Base-by-base conservation (phyloP, 2,329 filamentous ascomycete species). In the Clarireedia homoeocarpa region DNA sequence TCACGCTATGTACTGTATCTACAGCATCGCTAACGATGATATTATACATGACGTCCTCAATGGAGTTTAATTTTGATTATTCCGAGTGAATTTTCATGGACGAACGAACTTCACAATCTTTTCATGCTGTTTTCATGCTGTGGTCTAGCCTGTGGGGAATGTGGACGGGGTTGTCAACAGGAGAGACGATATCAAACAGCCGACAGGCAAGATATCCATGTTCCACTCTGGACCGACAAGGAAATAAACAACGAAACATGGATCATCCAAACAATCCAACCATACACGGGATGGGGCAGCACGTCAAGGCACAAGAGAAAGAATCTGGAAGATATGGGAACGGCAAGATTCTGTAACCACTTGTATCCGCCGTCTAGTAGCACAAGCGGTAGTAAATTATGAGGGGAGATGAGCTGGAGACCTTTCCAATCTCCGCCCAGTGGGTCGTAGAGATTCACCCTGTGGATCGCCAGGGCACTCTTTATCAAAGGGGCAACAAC, bases 401-500 rank as follows among this genome's bases (percentile, higher is more conserved):
- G 23, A 4, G 26, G 52, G 20, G 24, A 49, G 24, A 26, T 46
- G 34, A 42, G 50, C 39, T 17, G 27, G 42, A 48, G 51, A 39
- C 3, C 23, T 24, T 15, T 50, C 30, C 26, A 51, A 55, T 51
- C 38, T 55, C 53, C 53, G 53, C 27, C 30, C 15, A 12, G 47
- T 51, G 47, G 52, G 38, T 30, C 38, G 14, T n/a, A 15, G 20
- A 45, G 17, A 55, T 55, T 55, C 47, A 42, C 38, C 40, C n/a
- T 26, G 36, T 55, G 53, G 47, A 42, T 51, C n/a, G 10, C 20
- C 47, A 38, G 38, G 53, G 36, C 6, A 51, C 2, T 6, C 23
- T 6, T 53, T 48, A 53, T 53, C 51, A 51, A 55, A 45, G 47
- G 34, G 53, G 47, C 20, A 45, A 36, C 39, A 17, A 38, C 4